These are phyloP conservation scores for Pyrus bretschneideri DNA, from an alignment of 306 rosid genomes.

Conservation along the genomic window DNA sequence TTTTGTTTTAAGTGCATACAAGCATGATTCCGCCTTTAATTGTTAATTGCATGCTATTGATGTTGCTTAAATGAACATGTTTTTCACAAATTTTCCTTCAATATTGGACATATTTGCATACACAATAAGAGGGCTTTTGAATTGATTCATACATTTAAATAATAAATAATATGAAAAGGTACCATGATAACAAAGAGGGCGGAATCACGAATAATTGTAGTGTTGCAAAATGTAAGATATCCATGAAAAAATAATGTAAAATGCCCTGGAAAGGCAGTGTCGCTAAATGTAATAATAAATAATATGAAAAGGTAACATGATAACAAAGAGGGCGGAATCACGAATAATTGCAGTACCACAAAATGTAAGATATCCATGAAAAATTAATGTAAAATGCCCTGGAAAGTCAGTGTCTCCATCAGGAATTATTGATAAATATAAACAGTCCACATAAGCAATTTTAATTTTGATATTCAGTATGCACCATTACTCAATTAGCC, in stretches of 20 bases:
- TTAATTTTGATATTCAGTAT: too few species aligned
- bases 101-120: not conserved
- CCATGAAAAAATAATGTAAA: not conserved
- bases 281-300: not conserved
- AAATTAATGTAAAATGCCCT: too few species aligned
- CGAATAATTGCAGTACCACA: too few species aligned
- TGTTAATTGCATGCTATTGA: too few species aligned
- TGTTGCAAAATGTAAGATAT: not conserved
- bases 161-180: not conserved
- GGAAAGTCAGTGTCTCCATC: not conserved
- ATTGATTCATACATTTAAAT: not conserved
- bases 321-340: not conserved
- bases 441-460: not conserved
- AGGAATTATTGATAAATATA: not conserved
- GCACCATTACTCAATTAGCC: too few species aligned
- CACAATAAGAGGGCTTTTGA: not conserved
- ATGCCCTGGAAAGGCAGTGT: too few species aligned
- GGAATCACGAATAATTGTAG: not conserved
- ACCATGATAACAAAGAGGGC: not conserved
- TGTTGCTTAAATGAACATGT: too few species aligned
- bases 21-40: too few species aligned
- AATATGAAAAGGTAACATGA: not conserved
- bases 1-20: too few species aligned
- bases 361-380: not conserved
- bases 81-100: too few species aligned